Percentiles rank a stretch among this genome's conserved stretches.
Evolutionary conservation across 2,329 filamentous ascomycete genomes (phyloP).

Genomic region (Myriosclerotinia curreyana): DNA sequence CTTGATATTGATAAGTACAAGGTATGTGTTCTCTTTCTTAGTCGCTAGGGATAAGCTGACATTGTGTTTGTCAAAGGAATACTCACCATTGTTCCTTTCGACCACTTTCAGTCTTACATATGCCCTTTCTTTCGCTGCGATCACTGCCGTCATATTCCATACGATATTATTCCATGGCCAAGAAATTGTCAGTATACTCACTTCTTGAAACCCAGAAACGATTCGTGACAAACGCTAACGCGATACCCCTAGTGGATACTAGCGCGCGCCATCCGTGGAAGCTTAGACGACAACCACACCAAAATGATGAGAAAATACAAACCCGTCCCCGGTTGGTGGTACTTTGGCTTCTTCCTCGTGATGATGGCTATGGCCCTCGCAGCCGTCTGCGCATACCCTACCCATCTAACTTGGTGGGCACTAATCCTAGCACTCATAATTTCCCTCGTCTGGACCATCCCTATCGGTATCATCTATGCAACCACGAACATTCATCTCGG

Average conservation of each 20-base stretch:
- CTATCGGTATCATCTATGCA: slow-evolving; percentile 67
- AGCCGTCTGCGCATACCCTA: slow-evolving; percentile 24
- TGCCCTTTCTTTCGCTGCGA: slow-evolving; percentile 69
- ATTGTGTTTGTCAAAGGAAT: slow-evolving; percentile 57
- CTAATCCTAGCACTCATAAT: slow-evolving; percentile 35
- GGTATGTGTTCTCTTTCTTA: slow-evolving; percentile 58
- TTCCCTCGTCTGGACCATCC: slow-evolving; percentile 45
- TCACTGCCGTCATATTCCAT: slow-evolving; percentile 65
- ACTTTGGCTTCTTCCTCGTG: slow-evolving; percentile 44
- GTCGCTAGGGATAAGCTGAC: slow-evolving; percentile 44
- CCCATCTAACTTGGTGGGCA: slow-evolving; percentile 31
- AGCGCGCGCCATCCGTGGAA: slow-evolving; percentile 60
- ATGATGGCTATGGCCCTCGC: slow-evolving; percentile 45
- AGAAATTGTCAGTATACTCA: slow-evolving; percentile 48
- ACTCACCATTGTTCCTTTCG: slow-evolving; percentile 69
- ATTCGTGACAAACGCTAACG: background rate
- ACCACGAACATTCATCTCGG: slow-evolving; percentile 68
- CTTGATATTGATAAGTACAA: slow-evolving; percentile 65
- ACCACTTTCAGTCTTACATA: slow-evolving; percentile 70
- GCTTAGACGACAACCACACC: slow-evolving; percentile 40
- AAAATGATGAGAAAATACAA: slow-evolving; percentile 57
- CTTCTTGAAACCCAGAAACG: background rate
- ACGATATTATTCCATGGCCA: slow-evolving; percentile 65
- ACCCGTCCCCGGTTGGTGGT: slow-evolving; percentile 58
- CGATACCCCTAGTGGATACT: slow-evolving; percentile 46